phyloP scores from a whole-genome alignment of 2,329 filamentous ascomycete species.

The Alternaria gaisen region DNA sequence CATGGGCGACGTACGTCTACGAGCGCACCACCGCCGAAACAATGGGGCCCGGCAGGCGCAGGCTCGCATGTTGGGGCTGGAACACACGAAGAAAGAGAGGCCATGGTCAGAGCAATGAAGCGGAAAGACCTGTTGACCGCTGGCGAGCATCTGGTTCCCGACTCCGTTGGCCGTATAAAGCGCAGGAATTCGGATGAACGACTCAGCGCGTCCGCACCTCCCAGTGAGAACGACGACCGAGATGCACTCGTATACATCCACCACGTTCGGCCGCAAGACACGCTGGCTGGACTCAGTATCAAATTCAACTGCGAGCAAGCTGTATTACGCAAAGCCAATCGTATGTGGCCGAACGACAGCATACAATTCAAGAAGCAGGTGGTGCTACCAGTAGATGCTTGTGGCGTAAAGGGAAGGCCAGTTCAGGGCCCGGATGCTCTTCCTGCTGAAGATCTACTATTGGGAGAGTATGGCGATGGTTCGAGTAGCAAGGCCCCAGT shows the following conservation, averaged over 20 bases:
- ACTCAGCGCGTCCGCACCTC: conserved; percentile 56
- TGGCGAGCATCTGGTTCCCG: conserved; percentile 51
- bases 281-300: conserved; percentile 88
- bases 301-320: conserved; percentile 88
- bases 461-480: conserved; percentile 40
- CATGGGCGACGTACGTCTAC: conserved; percentile 44
- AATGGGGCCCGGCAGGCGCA: conserved; percentile 58
- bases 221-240: conserved; percentile 68
- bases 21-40: conserved; percentile 52
- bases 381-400: conserved; percentile 87
- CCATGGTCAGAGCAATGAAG: conserved; percentile 59
- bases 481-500: conserved; percentile 25
- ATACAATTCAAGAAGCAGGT: conserved; percentile 85
- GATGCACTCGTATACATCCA: conserved; percentile 92
- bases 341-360: conserved; percentile 93
- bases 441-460: conserved; percentile 52
- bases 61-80: conserved; percentile 55
- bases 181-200: conserved; percentile 73
- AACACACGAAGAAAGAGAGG: conserved; percentile 57
- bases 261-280: conserved; percentile 82
- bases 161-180: conserved; percentile 64
- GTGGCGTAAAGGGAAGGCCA: conserved; percentile 78
- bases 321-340: conserved; percentile 84
- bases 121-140: conserved; percentile 58
- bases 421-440: conserved; percentile 49